Evolutionary conservation across 495 filamentous ascomycete genomes (phyloP).

Genomic region (Chaetomidium leptoderma): DNA sequence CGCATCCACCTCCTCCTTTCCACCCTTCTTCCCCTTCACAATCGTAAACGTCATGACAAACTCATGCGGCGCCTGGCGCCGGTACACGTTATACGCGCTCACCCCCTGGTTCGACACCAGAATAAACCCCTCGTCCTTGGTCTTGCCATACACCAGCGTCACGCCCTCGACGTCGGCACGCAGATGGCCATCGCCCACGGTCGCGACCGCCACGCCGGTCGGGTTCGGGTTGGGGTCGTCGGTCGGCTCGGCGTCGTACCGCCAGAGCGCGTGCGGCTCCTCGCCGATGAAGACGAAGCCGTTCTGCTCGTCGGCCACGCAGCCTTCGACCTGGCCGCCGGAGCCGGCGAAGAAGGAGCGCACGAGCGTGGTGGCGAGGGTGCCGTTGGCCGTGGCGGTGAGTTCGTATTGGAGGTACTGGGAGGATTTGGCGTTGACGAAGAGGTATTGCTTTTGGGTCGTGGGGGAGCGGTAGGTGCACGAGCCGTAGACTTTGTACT

Average conservation of each 20-base stretch:
- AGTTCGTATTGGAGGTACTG: slow-evolving; percentile 14
- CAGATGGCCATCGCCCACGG: slow-evolving; percentile 6
- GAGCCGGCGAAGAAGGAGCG: slow-evolving; percentile 8
- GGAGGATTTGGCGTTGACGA: slow-evolving; percentile 15
- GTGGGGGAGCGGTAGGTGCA: slow-evolving; percentile 15
- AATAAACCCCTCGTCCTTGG: slow-evolving; percentile 1
- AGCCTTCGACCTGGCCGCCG: slow-evolving; percentile 15
- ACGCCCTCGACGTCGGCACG: slow-evolving; percentile 12
- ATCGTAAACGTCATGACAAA: slow-evolving; percentile 11
- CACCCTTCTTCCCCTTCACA: background rate
- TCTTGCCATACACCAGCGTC: slow-evolving; percentile 10
- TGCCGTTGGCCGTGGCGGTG: background rate
- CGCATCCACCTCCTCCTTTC: slow-evolving; percentile 5
- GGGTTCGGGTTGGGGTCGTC: background rate
- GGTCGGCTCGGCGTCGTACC: slow-evolving; percentile 11
- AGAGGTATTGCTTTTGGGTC: slow-evolving; percentile 16
- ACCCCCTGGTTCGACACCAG: slow-evolving; percentile 11
- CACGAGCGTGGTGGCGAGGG: slow-evolving; percentile 6
- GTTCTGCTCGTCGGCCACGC: slow-evolving; percentile 11
- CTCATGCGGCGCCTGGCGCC: slow-evolving; percentile 8
- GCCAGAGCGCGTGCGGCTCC: slow-evolving; percentile 13
- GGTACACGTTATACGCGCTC: slow-evolving; percentile 16
- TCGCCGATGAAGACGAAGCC: slow-evolving; percentile 11
- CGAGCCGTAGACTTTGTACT: slow-evolving; percentile 13
- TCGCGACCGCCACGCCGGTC: slow-evolving; percentile 3